These are phyloP conservation scores for Fusarium burgessii DNA, from an alignment of 2,329 filamentous ascomycete genomes.

Conservation along the genomic window DNA sequence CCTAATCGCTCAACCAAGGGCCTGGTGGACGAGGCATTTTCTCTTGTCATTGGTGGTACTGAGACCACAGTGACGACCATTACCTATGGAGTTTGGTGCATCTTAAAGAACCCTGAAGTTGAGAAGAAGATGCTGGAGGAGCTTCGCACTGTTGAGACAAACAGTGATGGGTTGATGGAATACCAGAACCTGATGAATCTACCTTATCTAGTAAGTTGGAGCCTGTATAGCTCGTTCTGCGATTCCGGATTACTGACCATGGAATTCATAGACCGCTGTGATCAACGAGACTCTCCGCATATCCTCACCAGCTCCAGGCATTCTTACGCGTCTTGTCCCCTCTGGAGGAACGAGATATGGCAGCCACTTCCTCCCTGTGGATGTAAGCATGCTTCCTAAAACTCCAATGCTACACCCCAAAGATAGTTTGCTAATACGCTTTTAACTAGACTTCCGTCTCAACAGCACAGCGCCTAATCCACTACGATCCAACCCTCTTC, in stretches of 20 bases:
- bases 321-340: background rate
- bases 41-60: background rate
- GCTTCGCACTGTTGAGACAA: background rate
- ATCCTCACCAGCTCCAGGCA: background rate
- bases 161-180: background rate
- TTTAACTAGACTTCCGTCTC: background rate
- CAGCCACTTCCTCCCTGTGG: background rate
- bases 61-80: background rate
- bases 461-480: background rate
- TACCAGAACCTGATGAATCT: background rate
- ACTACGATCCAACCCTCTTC: background rate
- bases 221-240: rapidly evolving
- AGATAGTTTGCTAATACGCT: background rate
- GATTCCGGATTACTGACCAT: background rate
- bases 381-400: background rate
- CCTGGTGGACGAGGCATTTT: background rate
- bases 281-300: background rate
- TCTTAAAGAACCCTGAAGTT: background rate
- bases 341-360: background rate
- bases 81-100: background rate
- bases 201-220: background rate
- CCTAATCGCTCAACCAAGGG: background rate
- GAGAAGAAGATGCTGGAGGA: background rate
- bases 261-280: background rate
- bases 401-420: no score